phyloP scores from a whole-genome alignment of 352 stramenopile species.

The Phytophthora citrophthora region DNA sequence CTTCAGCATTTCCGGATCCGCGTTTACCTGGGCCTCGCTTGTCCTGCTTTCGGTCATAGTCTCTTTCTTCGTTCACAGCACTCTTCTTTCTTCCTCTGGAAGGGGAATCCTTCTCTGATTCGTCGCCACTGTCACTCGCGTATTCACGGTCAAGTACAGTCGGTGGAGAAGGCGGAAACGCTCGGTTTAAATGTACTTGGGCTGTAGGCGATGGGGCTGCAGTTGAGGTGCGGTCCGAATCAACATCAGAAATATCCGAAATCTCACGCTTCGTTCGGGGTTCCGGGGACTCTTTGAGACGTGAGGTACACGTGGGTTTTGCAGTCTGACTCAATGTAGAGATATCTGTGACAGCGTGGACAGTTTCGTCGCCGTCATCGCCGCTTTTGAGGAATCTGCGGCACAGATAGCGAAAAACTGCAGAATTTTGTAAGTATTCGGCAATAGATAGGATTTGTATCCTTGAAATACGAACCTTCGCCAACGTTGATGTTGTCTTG shows the following conservation, averaged over 20 bases:
- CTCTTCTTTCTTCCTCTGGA: slow-evolving; percentile 21
- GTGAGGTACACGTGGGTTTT: slow-evolving; percentile 15
- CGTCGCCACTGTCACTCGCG: slow-evolving; percentile 27
- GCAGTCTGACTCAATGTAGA: slow-evolving; percentile 51
- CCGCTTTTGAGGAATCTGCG: slow-evolving; percentile 55
- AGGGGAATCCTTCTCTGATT: slow-evolving; percentile 12
- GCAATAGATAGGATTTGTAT: no score
- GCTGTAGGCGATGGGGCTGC: slow-evolving; percentile 26
- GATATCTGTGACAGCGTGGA: slow-evolving; percentile 61
- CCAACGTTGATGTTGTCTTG: slow-evolving; percentile 81
- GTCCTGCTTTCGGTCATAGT: slow-evolving; percentile 7
- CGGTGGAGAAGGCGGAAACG: slow-evolving; percentile 18
- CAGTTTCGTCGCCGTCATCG: slow-evolving; percentile 37
- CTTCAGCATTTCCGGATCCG: background rate
- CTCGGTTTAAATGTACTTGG: slow-evolving; percentile 4
- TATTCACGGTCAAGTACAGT: slow-evolving; percentile 33
- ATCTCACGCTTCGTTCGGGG: slow-evolving; percentile 40
- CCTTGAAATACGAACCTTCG: slow-evolving; percentile 41
- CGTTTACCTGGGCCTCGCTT: slow-evolving; percentile 3
- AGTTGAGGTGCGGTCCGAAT: slow-evolving; percentile 34
- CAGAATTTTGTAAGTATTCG: background rate
- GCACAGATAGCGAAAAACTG: slow-evolving; percentile 69
- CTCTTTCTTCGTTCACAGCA: slow-evolving; percentile 6
- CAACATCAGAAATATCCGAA: slow-evolving; percentile 47
- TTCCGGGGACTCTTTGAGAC: slow-evolving; percentile 18